Evolutionary conservation across 1,139 yeast species (phyloP).

Genomic region (Geotrichum fermentans): DNA sequence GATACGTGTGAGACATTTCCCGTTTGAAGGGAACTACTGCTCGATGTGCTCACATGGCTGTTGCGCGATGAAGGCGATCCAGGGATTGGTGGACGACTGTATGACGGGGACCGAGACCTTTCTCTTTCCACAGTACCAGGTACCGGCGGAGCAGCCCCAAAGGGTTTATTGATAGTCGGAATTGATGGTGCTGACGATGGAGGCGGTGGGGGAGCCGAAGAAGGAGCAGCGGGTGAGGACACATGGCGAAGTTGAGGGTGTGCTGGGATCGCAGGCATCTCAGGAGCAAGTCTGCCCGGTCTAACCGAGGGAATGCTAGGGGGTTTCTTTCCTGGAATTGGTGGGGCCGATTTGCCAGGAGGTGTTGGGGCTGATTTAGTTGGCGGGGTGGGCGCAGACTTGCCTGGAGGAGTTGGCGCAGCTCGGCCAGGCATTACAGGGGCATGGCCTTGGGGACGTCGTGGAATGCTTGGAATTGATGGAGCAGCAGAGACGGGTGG

Average conservation of each 20-base stretch:
- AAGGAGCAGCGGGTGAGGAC: slow-evolving; percentile 30
- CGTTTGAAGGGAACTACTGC: slow-evolving; percentile 8
- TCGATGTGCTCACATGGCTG: slow-evolving; percentile 1
- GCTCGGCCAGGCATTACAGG: slow-evolving; percentile 30
- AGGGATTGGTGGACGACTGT: slow-evolving; percentile 5
- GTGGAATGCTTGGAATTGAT: slow-evolving; percentile 29
- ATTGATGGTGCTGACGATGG: slow-evolving; percentile 24
- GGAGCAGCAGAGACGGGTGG: slow-evolving; percentile 31
- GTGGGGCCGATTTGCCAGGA: slow-evolving; percentile 14
- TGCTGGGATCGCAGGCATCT: slow-evolving; percentile 18
- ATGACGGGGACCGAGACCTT: slow-evolving; percentile 11
- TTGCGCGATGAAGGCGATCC: slow-evolving; percentile 19
- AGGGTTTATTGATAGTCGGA: slow-evolving; percentile 21
- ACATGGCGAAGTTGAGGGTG: slow-evolving; percentile 18
- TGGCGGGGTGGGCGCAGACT: slow-evolving; percentile 7
- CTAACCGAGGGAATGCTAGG: slow-evolving; percentile 25
- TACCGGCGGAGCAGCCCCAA: slow-evolving; percentile 17
- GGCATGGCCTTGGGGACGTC: slow-evolving; percentile 26
- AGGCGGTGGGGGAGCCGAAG: slow-evolving; percentile 27
- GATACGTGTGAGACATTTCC: too few relatives aligned
- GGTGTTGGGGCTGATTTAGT: slow-evolving; percentile 11
- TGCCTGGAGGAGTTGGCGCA: slow-evolving; percentile 20
- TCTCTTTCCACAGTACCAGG: slow-evolving; percentile 5
- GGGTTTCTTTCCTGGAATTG: slow-evolving; percentile 17
- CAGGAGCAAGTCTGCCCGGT: slow-evolving; percentile 12